Conservation (phyloP, 257 asterid species). For the Jacaranda mimosifolia region DNA sequence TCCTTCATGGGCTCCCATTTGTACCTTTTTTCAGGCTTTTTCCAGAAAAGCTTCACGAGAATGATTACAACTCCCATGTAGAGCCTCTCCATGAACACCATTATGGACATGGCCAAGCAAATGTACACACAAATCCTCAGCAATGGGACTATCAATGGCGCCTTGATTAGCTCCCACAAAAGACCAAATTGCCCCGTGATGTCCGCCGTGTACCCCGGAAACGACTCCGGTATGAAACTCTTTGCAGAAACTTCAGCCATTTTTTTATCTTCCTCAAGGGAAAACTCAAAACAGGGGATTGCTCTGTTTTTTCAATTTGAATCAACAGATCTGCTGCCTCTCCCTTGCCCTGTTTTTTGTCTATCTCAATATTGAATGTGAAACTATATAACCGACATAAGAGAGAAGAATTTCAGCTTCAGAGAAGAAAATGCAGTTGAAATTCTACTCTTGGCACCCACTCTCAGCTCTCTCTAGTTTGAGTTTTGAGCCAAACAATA, state of each 20-base stretch:
- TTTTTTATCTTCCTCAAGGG: neutral
- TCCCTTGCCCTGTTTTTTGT: neutral
- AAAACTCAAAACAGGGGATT: slow-evolving; percentile 31
- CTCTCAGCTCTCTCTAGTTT: slow-evolving; percentile 16
- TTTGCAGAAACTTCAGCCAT: slow-evolving; percentile 72
- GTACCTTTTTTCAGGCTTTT: slow-evolving; percentile 82
- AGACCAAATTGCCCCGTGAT: slow-evolving; percentile 69
- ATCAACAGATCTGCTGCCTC: slow-evolving; percentile 40
- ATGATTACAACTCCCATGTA: slow-evolving; percentile 93
- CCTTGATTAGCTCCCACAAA: slow-evolving; percentile 85
- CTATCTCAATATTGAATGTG: neutral
- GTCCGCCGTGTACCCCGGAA: slow-evolving; percentile 66
- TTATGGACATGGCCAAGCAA: slow-evolving; percentile 82
- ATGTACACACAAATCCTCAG: slow-evolving; percentile 66
- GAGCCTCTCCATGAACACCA: slow-evolving; percentile 90
- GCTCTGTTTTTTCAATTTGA: slow-evolving; percentile 30
- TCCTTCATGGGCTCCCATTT: slow-evolving; percentile 80
- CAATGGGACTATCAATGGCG: slow-evolving; percentile 81
- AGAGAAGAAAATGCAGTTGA: neutral
- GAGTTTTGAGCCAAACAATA: slow-evolving; percentile 33
- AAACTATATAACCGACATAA: neutral
- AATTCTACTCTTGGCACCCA: neutral
- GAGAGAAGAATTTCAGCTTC: neutral
- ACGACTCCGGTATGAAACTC: slow-evolving; percentile 57
- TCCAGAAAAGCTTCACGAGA: slow-evolving; percentile 82